Base-by-base conservation (phyloP, 2,329 filamentous ascomycete genomes). In the Cyphellophora europaea region DNA sequence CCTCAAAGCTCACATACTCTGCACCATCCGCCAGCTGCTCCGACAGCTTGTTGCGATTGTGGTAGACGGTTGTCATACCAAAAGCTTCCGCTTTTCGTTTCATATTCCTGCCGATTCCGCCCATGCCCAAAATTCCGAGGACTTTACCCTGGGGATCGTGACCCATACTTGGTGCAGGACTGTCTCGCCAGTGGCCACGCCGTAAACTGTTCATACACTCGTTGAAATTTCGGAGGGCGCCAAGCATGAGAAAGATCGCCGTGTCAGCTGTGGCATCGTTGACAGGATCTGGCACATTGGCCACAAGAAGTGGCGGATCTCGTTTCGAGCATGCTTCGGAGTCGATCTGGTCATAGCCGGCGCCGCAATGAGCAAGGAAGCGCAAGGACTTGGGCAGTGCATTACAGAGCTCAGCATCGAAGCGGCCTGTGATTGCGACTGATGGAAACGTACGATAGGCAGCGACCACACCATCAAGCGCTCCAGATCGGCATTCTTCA, bases 261-360 rank as follows among this genome's bases (percentile, higher is more conserved):
- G 77, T 71, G 56, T 93, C 86, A 37, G 86, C 86, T 0, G 86
- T 93, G 23, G 84, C 76, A 54, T 91, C 82, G 56, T 91, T 79
- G 28, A 87, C 82, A 17, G 82, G 80, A 0, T 73, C 78, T n/a
- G 84, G 86, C 1, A 82, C 79, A 58, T 93, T 91, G 44, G 82
- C 86, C 19, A 93, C 81, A 27, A 65, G 69, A 44, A 93, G 71
- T 5, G 41, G 38, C 12, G 42, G 42, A 15, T 66, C 65, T 35
- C 74, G 75, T 1, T 66, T 64, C 6, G 76, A 80, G 64, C 83
- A 89, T 25, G 81, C 79, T 30, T 71, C 56, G 6, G 88, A 67
- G 55, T 88, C 79, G 43, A 93, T 68, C 56, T 87, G 80, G 57
- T 93, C 86, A 59, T 93, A 93, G 23, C 87, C 87, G 37, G 86